Evolutionary conservation across 768 basidiomycete species (phyloP).

Genomic region (Chalciporus piperatus): DNA sequence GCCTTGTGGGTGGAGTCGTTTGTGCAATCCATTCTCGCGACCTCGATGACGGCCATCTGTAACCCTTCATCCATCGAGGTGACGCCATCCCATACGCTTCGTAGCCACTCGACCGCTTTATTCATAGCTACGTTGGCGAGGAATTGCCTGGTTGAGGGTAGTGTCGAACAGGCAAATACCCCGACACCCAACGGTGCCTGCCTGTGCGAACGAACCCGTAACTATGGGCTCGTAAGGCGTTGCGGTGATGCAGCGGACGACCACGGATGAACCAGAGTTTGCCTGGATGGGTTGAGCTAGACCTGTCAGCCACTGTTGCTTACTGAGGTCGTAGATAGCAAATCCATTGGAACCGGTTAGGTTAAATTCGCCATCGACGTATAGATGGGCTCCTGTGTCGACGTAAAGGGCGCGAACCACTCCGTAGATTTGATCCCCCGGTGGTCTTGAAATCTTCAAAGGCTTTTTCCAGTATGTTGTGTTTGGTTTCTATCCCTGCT

Average conservation of each 20-base stretch:
- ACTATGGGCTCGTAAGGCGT: slow-evolving; percentile 67
- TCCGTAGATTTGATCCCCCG: slow-evolving; percentile 67
- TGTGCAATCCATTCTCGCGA: slow-evolving; percentile 87
- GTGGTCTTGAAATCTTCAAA: no score
- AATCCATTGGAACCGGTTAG: slow-evolving; percentile 63
- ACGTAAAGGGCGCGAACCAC: slow-evolving; percentile 77
- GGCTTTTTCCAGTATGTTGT: no score
- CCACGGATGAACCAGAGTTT: slow-evolving; percentile 48
- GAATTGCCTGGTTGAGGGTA: slow-evolving; percentile 62
- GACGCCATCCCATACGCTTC: slow-evolving; percentile 82
- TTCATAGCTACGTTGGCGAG: slow-evolving; percentile 82
- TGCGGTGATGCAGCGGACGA: slow-evolving; percentile 69
- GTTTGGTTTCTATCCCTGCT: no score
- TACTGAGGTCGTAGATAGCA: slow-evolving; percentile 73
- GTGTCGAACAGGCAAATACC: slow-evolving; percentile 79
- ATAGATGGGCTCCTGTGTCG: slow-evolving; percentile 57
- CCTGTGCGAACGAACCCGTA: slow-evolving; percentile 83
- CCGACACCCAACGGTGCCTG: slow-evolving; percentile 71
- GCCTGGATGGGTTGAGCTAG: slow-evolving; percentile 61
- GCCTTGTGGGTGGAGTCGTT: slow-evolving; percentile 81
- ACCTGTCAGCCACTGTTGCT: slow-evolving; percentile 58
- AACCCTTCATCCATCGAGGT: slow-evolving; percentile 82
- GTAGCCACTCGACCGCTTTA: slow-evolving; percentile 89
- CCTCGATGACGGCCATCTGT: slow-evolving; percentile 95
- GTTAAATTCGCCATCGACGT: slow-evolving; percentile 83